These are phyloP conservation scores for Setaria viridis DNA, from an alignment of 202 grass and related monocot species.

Conservation along the genomic window DNA sequence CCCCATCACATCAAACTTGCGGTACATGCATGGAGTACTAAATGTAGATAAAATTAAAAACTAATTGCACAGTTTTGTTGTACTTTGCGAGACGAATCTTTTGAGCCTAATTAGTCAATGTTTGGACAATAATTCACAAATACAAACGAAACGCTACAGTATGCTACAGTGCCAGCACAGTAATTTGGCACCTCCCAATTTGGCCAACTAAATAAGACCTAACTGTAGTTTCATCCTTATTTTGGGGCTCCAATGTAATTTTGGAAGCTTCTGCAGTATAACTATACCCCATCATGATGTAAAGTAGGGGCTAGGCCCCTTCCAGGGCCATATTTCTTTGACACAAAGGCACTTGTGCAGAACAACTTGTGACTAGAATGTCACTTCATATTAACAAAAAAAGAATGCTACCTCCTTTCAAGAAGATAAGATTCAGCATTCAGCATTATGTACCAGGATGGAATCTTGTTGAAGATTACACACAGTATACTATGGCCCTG, in stretches of 20 bases:
- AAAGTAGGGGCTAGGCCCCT: neutral
- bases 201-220: no score
- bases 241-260: neutral
- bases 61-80: no score
- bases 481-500: neutral
- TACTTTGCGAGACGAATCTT: no score
- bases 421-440: conserved; percentile 10
- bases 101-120: no score
- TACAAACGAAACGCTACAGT: no score
- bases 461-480: neutral
- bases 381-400: neutral
- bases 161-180: no score
- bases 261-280: neutral
- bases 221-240: neutral
- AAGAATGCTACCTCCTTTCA: neutral
- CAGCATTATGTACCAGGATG: neutral
- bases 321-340: neutral
- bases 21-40: no score
- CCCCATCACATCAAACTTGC: no score
- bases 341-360: neutral
- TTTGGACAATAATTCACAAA: no score
- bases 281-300: neutral
- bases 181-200: no score
- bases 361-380: neutral
- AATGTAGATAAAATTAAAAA: no score